A percentile compares a stretch with the other conserved stretches of the same genome.
Conservation (phyloP, 2,329 filamentous ascomycete genomes). For the Trichoderma simmonsii region DNA sequence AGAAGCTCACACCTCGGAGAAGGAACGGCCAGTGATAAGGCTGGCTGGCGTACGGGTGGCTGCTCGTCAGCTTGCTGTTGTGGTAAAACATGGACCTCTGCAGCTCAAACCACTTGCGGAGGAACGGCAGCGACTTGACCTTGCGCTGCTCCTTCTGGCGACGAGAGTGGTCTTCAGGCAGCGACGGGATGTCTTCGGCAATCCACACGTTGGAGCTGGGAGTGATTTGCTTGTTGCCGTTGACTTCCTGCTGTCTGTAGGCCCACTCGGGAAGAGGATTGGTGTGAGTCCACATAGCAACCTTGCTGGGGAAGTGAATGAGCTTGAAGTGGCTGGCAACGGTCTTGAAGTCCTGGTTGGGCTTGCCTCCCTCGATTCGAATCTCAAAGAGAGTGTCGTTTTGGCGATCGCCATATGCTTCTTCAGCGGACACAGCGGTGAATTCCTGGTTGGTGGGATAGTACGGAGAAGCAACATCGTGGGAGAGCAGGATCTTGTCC, state of each 20-base stretch:
- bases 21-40: constrained; percentile 98
- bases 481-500: constrained; percentile 80
- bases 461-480: constrained; percentile 95
- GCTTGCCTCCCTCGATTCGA: constrained; percentile 81
- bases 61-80: constrained; percentile 96
- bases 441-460: constrained; percentile 99
- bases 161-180: constrained; percentile 68
- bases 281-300: constrained; percentile 98
- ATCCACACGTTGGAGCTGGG: constrained; percentile 93
- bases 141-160: constrained; percentile 72
- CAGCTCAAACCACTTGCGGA: constrained; percentile 92
- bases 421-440: constrained; percentile 71
- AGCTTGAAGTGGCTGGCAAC: constrained; percentile 94
- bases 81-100: constrained; percentile 99
- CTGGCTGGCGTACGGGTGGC: constrained; percentile 91
- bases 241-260: constrained; percentile 97
- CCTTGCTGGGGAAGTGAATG: constrained; percentile 89
- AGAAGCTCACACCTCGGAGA: constrained; percentile 96
- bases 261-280: constrained; percentile 96
- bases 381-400: constrained; percentile 95
- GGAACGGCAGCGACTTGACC: constrained; percentile 81
- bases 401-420: constrained; percentile 68
- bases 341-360: constrained; percentile 79
- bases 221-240: constrained; percentile 93
- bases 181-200: constrained; percentile 83